Evolutionary conservation across 352 stramenopile species (phyloP).

Genomic region (Phytophthora pseudosyringae): DNA sequence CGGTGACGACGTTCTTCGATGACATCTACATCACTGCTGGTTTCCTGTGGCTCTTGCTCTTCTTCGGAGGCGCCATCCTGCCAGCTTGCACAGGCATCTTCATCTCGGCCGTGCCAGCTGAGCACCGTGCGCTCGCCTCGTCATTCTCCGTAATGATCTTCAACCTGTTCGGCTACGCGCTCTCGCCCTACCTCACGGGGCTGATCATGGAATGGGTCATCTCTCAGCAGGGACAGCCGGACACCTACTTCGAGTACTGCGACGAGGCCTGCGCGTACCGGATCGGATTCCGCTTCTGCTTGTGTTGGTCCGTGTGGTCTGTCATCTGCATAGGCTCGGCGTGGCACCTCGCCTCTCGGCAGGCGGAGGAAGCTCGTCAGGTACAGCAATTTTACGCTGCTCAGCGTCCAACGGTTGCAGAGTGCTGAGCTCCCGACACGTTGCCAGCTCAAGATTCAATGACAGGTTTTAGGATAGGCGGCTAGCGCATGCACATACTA

Average conservation of each 20-base stretch:
- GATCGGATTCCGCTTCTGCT: constrained; percentile 80
- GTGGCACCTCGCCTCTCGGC: constrained; percentile 56
- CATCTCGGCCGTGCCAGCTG: constrained; percentile 79
- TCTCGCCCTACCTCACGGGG: constrained; percentile 79
- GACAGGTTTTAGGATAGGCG: constrained; percentile 16
- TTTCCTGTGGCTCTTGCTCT: constrained; percentile 84
- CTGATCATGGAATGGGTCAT: constrained; percentile 86
- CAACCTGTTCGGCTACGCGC: constrained; percentile 82
- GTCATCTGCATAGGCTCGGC: constrained; percentile 74
- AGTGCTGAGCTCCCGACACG: constrained; percentile 27
- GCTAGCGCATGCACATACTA: background rate
- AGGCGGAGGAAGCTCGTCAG: constrained; percentile 61
- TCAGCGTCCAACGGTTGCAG: constrained; percentile 31
- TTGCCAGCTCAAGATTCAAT: constrained; percentile 9
- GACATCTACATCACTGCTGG: constrained; percentile 76
- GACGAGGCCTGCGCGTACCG: constrained; percentile 85
- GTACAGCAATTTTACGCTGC: constrained; percentile 65
- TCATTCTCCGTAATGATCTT: constrained; percentile 87
- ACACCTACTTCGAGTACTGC: constrained; percentile 77
- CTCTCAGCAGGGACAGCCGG: constrained; percentile 55
- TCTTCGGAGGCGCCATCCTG: constrained; percentile 83
- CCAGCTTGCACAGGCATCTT: constrained; percentile 87
- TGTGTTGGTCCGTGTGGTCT: constrained; percentile 85
- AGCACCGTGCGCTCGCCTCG: constrained; percentile 77
- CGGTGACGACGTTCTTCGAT: constrained; percentile 80